Base-by-base conservation (phyloP, 306 rosid genomes). In the Lithocarpus polystachyus region DNA sequence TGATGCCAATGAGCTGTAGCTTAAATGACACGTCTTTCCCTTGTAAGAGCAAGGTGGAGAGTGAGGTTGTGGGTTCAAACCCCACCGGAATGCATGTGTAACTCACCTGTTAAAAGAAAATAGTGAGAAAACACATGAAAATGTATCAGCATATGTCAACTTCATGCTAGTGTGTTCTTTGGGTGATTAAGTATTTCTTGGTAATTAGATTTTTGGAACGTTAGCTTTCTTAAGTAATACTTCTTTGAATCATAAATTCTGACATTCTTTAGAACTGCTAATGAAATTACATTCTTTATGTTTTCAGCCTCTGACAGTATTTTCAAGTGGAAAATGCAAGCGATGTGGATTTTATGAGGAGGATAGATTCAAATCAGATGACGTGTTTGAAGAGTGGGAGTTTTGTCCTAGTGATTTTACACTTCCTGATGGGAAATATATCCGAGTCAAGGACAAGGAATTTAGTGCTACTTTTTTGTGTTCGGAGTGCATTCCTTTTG, bases 271-370 rank as follows among this genome's bases (percentile, higher is more conserved):
- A 76, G 67, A 68, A 37, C 40, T 29, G 54, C 80, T 82, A 67
- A 78, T 77, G 77, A 79, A 54, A 83, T 60, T 80, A 68, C 61
- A 59, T 75, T 77, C 29, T 80, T 75, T 77, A 22, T 83, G 86
- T 75, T 82, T 89, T 71, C 98, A 95, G 98, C 99, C 99, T 29
- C 75, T 95, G 79, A 92, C 97, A 22, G 79, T 88, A 57, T 83
- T 95, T 76, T 2, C 75, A 6, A 84, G 80, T 75, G 81, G 69
- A 77, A 95, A 93, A 79, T 95, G 99, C 86, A 95, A 91, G 86
- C 87, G 98, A 48, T 95, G 99, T 81, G 99, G 99, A 72, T 74
- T 95, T 78, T 95, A 91, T 65, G 99, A 95, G 88, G 24, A 86
- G 81, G 99, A 95, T 79, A 65, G 28, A 26, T 57, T 92, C 43